Evolutionary conservation across 2,329 filamentous ascomycete genomes (phyloP).

Genomic region (Aspergillus pseudotamarii): DNA sequence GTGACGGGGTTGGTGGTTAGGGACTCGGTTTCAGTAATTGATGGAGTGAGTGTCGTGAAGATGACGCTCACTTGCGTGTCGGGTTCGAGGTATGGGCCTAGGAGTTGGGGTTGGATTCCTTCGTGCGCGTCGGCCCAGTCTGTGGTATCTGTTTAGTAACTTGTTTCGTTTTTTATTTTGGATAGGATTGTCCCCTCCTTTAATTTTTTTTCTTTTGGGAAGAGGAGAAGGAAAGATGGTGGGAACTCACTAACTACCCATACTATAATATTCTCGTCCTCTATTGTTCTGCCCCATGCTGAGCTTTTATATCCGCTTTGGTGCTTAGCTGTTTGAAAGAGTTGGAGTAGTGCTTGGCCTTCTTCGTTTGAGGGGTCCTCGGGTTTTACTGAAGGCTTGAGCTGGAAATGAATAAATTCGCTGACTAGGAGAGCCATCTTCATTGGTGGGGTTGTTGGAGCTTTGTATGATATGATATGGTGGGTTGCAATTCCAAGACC

Average conservation of each 20-base stretch:
- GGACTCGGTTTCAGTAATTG: conserved; percentile 28
- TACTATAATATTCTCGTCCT: conserved; percentile 39
- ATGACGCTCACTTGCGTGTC: conserved; percentile 26
- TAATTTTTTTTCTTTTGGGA: neutral
- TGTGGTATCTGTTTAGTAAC: conserved; percentile 13
- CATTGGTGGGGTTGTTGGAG: neutral
- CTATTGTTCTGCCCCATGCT: conserved; percentile 40
- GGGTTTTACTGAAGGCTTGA: conserved; percentile 40
- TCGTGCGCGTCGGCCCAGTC: conserved; percentile 39
- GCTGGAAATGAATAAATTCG: conserved; percentile 42
- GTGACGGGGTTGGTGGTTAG: conserved; percentile 49
- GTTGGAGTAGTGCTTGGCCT: conserved; percentile 32
- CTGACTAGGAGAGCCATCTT: conserved; percentile 22
- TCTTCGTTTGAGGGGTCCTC: conserved; percentile 39
- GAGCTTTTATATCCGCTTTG: conserved; percentile 40
- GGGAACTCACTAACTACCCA: conserved; percentile 40
- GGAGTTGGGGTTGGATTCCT: conserved; percentile 20
- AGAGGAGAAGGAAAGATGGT: neutral
- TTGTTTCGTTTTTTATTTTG: neutral
- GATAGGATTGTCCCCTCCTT: too few species aligned
- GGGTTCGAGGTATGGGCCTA: conserved; percentile 30
- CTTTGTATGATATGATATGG: neutral
- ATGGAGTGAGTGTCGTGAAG: conserved; percentile 36
- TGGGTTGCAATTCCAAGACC: too few species aligned
- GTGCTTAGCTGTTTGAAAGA: conserved; percentile 32